These are phyloP conservation scores for Polytolypa hystricis DNA, from an alignment of 2,329 filamentous ascomycete genomes.

Conservation along the genomic window DNA sequence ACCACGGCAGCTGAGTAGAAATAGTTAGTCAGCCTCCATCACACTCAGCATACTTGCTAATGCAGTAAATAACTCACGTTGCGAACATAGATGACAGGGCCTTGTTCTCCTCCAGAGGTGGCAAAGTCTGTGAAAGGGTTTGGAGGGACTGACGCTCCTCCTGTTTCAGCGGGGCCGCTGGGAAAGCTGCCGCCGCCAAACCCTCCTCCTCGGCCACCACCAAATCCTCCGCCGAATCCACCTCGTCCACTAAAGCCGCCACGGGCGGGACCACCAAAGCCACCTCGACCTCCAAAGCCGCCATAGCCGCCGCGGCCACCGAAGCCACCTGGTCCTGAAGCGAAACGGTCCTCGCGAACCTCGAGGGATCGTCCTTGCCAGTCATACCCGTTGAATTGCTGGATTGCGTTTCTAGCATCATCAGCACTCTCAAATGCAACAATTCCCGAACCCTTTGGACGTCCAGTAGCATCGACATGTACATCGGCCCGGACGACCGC, in stretches of 20 bases:
- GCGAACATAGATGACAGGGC: slow-evolving; percentile 83
- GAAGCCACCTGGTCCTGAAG: slow-evolving; percentile 37
- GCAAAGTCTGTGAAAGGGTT: slow-evolving; percentile 94
- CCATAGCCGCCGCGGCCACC: slow-evolving; percentile 29
- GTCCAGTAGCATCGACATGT: slow-evolving; percentile 79
- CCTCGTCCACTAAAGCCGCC: slow-evolving; percentile 33
- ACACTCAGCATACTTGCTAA: background rate
- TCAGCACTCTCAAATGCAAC: slow-evolving; percentile 93
- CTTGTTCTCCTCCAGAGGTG: slow-evolving; percentile 72
- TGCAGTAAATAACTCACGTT: slow-evolving; percentile 58
- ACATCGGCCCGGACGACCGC: slow-evolving; percentile 90
- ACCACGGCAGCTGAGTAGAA: slow-evolving; percentile 79
- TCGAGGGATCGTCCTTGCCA: slow-evolving; percentile 93
- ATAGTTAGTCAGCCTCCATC: slow-evolving; percentile 19
- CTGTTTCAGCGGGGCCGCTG: slow-evolving; percentile 24
- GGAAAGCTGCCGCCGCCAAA: slow-evolving; percentile 37
- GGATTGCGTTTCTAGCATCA: slow-evolving; percentile 89
- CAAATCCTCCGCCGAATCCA: slow-evolving; percentile 27
- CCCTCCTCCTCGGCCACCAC: slow-evolving; percentile 40
- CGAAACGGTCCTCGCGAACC: slow-evolving; percentile 92
- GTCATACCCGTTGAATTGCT: slow-evolving; percentile 96
- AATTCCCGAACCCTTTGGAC: slow-evolving; percentile 92
- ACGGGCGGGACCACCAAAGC: slow-evolving; percentile 42
- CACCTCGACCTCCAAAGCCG: slow-evolving; percentile 31
- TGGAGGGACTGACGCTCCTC: slow-evolving; percentile 44